Conservation (phyloP, 345 rosid species). For the Dipteronia dyeriana region DNA sequence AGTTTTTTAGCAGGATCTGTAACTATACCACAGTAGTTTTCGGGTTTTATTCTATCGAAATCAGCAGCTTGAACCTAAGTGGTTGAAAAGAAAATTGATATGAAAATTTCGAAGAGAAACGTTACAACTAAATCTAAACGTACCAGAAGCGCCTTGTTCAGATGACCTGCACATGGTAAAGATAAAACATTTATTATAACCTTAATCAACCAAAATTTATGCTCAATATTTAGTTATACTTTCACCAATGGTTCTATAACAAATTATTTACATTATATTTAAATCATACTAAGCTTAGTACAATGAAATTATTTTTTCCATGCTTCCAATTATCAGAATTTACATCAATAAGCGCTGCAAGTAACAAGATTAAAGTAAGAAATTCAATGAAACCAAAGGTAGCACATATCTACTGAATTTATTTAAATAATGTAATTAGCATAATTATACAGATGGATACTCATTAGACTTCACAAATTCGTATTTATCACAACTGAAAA, state of each 20-base stretch:
- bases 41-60: background rate
- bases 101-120: background rate
- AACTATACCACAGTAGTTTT: slow-evolving; percentile 5
- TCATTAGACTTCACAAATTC: background rate
- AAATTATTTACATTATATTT: background rate
- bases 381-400: background rate
- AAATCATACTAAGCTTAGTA: background rate
- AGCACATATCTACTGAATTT: too few relatives aligned
- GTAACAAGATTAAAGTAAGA: too few relatives aligned
- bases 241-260: background rate
- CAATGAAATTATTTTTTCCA: background rate
- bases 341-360: background rate
- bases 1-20: too few relatives aligned
- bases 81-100: background rate
- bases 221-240: background rate
- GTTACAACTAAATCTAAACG: background rate
- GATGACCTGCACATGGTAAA: slow-evolving; percentile 66
- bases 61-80: background rate
- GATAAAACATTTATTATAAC: slow-evolving; percentile 28
- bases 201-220: slow-evolving; percentile 16
- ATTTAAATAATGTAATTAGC: background rate
- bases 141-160: slow-evolving; percentile 81
- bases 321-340: background rate
- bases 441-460: background rate
- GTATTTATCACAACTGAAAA: background rate